Percentiles rank a stretch among this genome's conserved stretches.
Conservation (phyloP, 2,329 filamentous ascomycete genomes). For the Colletotrichum paranaense region DNA sequence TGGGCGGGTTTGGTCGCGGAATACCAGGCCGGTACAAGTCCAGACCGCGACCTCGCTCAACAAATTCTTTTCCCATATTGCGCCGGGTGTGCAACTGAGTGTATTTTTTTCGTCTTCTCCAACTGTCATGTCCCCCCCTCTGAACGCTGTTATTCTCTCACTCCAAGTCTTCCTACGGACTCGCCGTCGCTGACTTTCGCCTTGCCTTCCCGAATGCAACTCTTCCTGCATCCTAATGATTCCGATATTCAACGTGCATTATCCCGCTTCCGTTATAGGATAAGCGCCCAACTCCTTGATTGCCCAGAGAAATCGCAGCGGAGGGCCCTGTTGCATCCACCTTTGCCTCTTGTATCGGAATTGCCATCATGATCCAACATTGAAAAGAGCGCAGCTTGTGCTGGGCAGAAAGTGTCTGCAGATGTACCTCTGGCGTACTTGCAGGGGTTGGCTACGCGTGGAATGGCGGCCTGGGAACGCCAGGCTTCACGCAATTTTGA, state of each 20-base stretch:
- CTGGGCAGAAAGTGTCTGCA: not conserved
- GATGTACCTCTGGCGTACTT: conserved; percentile 24
- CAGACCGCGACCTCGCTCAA: conserved; percentile 29
- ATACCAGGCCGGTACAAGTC: conserved; percentile 35
- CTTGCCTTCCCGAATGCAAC: conserved; percentile 23
- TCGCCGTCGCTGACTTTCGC: conserved; percentile 19
- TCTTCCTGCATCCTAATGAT: conserved; percentile 18
- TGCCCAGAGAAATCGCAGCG: not conserved
- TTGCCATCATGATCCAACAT: conserved; percentile 17
- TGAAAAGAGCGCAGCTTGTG: not conserved
- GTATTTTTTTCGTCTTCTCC: not conserved
- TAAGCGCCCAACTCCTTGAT: not conserved
- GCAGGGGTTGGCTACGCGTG: conserved; percentile 1
- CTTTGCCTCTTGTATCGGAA: conserved; percentile 13
- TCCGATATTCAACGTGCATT: conserved; percentile 11
- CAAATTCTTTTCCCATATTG: conserved; percentile 36
- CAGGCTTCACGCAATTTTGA: conserved; percentile 31
- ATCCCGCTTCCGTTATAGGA: conserved; percentile 17
- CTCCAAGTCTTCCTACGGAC: not conserved
- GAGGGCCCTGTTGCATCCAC: not conserved
- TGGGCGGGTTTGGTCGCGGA: conserved; percentile 11
- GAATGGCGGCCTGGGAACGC: conserved; percentile 26
- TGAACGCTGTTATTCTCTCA: not conserved
- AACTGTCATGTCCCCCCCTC: not conserved
- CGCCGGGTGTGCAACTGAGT: not conserved